Percentiles rank a stretch among this genome's conserved stretches.
Conservation (phyloP, 306 rosid species). For the Acmispon strigosus region DNA sequence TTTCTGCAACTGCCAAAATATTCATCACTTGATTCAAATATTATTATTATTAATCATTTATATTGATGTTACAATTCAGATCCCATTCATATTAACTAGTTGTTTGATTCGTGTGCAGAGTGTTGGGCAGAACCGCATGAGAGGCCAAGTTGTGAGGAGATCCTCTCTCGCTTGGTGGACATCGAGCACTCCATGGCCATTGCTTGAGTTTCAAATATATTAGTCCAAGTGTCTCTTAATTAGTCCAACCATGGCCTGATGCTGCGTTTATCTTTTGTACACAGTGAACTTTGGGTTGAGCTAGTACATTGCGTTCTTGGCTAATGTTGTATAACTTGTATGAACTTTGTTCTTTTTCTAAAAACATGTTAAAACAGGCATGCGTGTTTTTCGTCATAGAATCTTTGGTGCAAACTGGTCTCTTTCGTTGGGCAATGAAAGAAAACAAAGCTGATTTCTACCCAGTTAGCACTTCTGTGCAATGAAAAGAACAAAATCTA, state of each 20-base stretch:
- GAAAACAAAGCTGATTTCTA: neutral
- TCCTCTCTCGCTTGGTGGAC: constrained; percentile 76
- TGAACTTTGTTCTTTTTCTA: constrained; percentile 34
- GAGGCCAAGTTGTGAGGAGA: constrained; percentile 91
- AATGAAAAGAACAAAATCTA: neutral
- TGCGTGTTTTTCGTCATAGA: neutral
- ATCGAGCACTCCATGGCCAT: constrained; percentile 66
- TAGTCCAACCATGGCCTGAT: too few species aligned
- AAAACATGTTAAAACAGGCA: constrained; percentile 13
- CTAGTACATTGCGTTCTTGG: constrained; percentile 50
- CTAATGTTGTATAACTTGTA: constrained; percentile 41
- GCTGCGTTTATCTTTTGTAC: constrained; percentile 42
- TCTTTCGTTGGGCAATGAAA: constrained; percentile 34
- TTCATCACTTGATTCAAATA: neutral
- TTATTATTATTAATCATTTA: neutral
- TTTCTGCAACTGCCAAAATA: neutral
- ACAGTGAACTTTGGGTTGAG: constrained; percentile 60
- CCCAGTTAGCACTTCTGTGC: neutral
- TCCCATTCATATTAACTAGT: constrained; percentile 4
- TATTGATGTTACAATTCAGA: neutral
- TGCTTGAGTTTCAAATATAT: too few species aligned
- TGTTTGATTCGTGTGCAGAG: constrained; percentile 39
- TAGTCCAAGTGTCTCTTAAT: too few species aligned
- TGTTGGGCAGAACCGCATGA: constrained; percentile 87
- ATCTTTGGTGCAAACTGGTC: neutral